Evolutionary conservation across 345 rosid genomes (phyloP).

Genomic region (Brassica nigra): DNA sequence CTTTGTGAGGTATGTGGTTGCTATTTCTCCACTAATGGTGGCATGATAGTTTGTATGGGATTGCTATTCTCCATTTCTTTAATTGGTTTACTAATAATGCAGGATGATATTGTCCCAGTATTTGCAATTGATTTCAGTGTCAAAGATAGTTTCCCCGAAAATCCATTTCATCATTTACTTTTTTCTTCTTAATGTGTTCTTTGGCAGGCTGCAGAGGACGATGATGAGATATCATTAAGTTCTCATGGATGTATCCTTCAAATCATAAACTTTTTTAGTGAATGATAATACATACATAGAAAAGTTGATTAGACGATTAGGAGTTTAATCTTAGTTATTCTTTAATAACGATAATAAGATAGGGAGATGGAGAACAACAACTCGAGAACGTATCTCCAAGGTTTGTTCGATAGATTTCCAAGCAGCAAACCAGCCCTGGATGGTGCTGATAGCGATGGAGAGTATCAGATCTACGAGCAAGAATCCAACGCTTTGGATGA

Average conservation of each 20-base stretch:
- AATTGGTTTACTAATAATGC: constrained; percentile 44
- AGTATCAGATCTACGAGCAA: constrained; percentile 79
- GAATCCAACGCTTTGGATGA: constrained; percentile 56
- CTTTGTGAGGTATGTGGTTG: constrained; percentile 53
- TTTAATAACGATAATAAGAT: constrained; percentile 30
- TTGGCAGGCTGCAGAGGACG: constrained; percentile 52
- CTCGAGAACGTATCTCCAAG: constrained; percentile 78
- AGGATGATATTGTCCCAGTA: constrained; percentile 73
- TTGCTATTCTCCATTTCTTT: too few relatives aligned
- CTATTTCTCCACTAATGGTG: constrained; percentile 10
- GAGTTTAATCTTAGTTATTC: constrained; percentile 6
- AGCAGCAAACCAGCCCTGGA: constrained; percentile 37
- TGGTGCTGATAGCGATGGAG: constrained; percentile 58
- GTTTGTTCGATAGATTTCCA: constrained; percentile 79
- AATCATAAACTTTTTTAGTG: background rate
- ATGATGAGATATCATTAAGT: constrained; percentile 55
- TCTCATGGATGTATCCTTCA: constrained; percentile 73
- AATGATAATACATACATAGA: background rate
- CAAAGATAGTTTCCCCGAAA: constrained; percentile 79
- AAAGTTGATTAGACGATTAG: background rate
- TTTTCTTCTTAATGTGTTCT: too few relatives aligned
- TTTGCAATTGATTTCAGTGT: constrained; percentile 85
- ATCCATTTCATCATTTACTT: background rate
- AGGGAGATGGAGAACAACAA: constrained; percentile 66
- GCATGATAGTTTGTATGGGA: constrained; percentile 3